These are phyloP conservation scores for Penicillium sp. DNA, from an alignment of 2,329 filamentous ascomycete species.

Conservation along the genomic window DNA sequence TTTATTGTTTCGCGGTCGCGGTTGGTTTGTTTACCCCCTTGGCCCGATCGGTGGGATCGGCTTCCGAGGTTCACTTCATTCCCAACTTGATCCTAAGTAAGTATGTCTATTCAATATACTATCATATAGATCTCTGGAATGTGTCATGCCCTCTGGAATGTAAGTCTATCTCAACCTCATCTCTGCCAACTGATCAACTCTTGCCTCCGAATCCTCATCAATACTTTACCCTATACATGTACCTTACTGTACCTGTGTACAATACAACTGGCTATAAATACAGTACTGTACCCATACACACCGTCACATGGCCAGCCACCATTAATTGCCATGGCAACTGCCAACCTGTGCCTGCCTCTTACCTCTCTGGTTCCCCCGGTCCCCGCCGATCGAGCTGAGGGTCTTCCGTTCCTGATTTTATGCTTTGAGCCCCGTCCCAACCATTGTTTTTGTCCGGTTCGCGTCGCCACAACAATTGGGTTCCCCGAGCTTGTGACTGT, in stretches of 20 bases:
- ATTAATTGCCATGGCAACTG: neutral
- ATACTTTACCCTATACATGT: neutral
- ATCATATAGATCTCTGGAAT: slow-evolving; percentile 1
- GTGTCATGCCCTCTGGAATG: slow-evolving; percentile 4
- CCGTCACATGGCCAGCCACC: slow-evolving; percentile 2
- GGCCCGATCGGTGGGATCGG: slow-evolving; percentile 22
- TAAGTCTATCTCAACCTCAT: neutral
- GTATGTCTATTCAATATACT: too few relatives aligned
- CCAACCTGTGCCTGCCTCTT: too few relatives aligned
- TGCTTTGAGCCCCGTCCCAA: neutral
- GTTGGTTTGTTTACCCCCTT: slow-evolving; percentile 29
- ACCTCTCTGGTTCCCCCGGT: neutral
- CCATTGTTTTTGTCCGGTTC: neutral
- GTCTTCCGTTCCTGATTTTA: neutral
- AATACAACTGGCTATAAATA: neutral
- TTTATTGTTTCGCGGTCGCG: slow-evolving; percentile 23
- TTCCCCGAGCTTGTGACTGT: too few relatives aligned
- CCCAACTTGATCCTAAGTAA: too few relatives aligned
- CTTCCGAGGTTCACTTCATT: slow-evolving; percentile 16
- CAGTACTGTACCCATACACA: neutral
- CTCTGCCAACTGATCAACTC: neutral
- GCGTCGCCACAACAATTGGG: neutral
- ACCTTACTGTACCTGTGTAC: too few relatives aligned
- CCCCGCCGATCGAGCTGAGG: slow-evolving; percentile 8
- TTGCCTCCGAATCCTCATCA: neutral